Percentiles rank a stretch among this genome's conserved stretches.
These are phyloP conservation scores for Petunia hybrid DNA, from an alignment of 305 asterid genomes.

Conservation along the genomic window DNA sequence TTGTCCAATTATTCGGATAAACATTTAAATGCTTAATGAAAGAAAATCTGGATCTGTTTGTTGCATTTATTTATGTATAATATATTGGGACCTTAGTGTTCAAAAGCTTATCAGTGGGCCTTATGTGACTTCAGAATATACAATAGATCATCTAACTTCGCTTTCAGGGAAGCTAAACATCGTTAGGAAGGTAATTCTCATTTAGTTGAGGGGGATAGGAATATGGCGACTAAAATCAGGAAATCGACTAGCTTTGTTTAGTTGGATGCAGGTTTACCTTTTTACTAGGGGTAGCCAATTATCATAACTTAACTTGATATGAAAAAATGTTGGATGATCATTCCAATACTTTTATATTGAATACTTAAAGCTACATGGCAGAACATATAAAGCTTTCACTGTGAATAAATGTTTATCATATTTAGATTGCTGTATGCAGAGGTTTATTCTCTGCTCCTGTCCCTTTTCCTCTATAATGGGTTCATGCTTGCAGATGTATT, in stretches of 20 bases:
- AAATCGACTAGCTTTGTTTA: background rate
- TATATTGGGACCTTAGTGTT: background rate
- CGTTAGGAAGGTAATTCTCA: slow-evolving; percentile 10
- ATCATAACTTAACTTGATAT: background rate
- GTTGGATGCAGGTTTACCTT: background rate
- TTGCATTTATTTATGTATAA: background rate
- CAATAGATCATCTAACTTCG: background rate
- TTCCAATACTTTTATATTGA: background rate
- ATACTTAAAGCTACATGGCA: background rate
- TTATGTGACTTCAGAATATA: slow-evolving; percentile 15
- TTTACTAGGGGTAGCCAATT: background rate
- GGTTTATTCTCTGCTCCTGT: background rate
- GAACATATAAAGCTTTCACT: background rate
- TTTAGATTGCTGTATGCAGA: background rate
- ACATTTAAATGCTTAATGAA: slow-evolving; percentile 1
- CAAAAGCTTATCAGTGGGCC: slow-evolving; percentile 1
- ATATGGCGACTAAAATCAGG: background rate
- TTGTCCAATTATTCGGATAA: slow-evolving; percentile 8
- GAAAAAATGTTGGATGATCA: background rate
- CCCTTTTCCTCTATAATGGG: slow-evolving; percentile 14
- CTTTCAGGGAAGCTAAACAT: background rate
- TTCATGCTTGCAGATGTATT: slow-evolving; percentile 20
- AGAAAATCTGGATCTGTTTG: background rate
- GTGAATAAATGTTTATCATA: background rate
- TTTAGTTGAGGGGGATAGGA: background rate